Evolutionary conservation across 139 green algal genomes (phyloP).

Genomic region (Dunaliella sp.): DNA sequence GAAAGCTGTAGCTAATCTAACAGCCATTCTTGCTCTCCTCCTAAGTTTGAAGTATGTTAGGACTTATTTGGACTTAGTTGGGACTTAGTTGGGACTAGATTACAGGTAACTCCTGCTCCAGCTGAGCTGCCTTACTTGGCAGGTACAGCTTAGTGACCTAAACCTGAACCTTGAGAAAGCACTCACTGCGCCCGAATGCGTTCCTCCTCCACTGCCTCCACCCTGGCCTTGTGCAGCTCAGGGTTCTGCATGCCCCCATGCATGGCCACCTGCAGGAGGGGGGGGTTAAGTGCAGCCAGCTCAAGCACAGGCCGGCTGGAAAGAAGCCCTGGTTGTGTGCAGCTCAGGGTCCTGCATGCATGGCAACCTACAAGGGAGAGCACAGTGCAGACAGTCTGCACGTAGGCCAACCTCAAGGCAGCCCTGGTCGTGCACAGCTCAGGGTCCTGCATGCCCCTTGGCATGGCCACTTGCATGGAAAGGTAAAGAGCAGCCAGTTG

Average conservation of each 20-base stretch:
- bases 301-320: no score
- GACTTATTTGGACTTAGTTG: no score
- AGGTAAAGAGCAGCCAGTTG: no score
- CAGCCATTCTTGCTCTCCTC: no score
- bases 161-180: background rate
- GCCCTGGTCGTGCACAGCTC: conserved; percentile 13
- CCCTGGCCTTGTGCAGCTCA: conserved; percentile 17
- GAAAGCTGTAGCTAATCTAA: no score
- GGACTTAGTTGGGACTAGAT: no score
- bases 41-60: no score
- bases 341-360: conserved; percentile 1
- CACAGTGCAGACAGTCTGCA: no score
- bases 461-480: conserved; percentile 22
- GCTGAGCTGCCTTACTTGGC: no score
- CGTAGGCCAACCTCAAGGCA: no score
- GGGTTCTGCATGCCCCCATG: background rate
- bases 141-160: background rate
- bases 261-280: conserved; percentile 21
- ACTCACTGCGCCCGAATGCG: background rate
- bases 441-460: background rate
- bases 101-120: no score
- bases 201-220: conserved; percentile 16
- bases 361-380: conserved; percentile 24
- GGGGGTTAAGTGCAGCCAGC: no score
- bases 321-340: conserved; percentile 16